Percentiles rank a stretch among this genome's conserved stretches.
Conservation (phyloP, 768 basidiomycete genomes). For the Phanerochaete sordida region DNA sequence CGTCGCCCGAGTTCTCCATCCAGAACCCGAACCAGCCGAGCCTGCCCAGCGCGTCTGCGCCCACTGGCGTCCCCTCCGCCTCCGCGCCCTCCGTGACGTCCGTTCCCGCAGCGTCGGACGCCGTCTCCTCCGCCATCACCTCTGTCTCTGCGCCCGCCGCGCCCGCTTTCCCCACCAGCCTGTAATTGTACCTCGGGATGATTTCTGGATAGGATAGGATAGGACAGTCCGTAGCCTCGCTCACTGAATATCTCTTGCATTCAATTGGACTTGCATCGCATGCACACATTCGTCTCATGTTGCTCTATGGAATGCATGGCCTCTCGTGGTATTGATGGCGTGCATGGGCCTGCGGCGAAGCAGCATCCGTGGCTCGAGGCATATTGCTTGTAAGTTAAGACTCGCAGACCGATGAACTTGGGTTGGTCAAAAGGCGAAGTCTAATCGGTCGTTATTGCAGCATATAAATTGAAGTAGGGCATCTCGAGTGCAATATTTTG, state of each 20-base stretch:
- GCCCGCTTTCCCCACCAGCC: neutral
- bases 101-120: neutral
- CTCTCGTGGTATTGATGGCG: too few species aligned
- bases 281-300: neutral
- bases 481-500: too few species aligned
- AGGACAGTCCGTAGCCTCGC: too few species aligned
- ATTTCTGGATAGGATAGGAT: neutral
- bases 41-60: neutral
- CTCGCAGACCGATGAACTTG: too few species aligned
- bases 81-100: neutral
- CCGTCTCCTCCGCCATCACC: neutral
- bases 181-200: neutral
- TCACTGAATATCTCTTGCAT: neutral
- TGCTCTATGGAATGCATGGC: neutral
- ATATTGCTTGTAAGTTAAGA: too few species aligned
- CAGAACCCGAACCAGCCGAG: slow-evolving; percentile 5
- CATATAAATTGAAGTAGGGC: too few species aligned
- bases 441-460: too few species aligned
- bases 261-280: neutral
- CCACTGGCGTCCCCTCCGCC: neutral
- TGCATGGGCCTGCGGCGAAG: too few species aligned
- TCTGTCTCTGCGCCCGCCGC: neutral
- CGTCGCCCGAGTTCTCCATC: slow-evolving; percentile 26
- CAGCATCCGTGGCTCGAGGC: too few species aligned
- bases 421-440: too few species aligned